phyloP scores from a whole-genome alignment of 345 rosid genomes.

The Eucalyptus marginata region DNA sequence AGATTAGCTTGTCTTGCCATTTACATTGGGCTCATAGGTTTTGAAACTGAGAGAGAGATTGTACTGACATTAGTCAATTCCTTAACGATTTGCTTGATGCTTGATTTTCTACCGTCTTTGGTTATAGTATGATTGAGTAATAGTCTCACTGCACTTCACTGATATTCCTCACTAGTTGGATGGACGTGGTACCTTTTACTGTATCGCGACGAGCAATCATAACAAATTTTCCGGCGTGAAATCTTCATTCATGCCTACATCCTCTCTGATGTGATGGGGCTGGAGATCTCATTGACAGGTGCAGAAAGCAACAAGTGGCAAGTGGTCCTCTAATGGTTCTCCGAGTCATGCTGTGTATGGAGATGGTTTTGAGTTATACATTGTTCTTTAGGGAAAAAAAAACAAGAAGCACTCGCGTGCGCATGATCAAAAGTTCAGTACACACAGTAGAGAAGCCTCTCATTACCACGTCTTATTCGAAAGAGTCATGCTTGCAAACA shows the following conservation, averaged over 20 bases:
- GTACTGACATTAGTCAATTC: neutral
- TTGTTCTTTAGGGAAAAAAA: neutral
- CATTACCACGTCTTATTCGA: neutral
- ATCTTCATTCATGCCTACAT: neutral
- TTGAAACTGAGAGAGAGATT: neutral
- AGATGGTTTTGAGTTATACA: neutral
- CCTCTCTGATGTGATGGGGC: neutral
- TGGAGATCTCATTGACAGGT: neutral
- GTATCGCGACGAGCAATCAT: neutral
- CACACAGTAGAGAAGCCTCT: neutral
- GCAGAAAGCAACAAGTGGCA: neutral
- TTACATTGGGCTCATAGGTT: neutral
- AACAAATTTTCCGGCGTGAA: neutral
- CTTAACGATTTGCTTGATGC: neutral
- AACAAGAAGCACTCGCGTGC: neutral
- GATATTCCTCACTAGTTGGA: neutral
- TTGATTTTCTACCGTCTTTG: neutral
- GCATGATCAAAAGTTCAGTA: neutral
- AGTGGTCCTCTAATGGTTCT: neutral
- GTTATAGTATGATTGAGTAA: neutral
- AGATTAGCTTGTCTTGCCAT: neutral
- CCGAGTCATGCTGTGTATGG: neutral
- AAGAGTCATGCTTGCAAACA: neutral
- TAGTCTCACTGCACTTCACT: neutral
- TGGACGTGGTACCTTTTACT: neutral